phyloP scores from a whole-genome alignment of 2,329 filamentous ascomycete genomes.

The Dendrostoma leiphaemia region DNA sequence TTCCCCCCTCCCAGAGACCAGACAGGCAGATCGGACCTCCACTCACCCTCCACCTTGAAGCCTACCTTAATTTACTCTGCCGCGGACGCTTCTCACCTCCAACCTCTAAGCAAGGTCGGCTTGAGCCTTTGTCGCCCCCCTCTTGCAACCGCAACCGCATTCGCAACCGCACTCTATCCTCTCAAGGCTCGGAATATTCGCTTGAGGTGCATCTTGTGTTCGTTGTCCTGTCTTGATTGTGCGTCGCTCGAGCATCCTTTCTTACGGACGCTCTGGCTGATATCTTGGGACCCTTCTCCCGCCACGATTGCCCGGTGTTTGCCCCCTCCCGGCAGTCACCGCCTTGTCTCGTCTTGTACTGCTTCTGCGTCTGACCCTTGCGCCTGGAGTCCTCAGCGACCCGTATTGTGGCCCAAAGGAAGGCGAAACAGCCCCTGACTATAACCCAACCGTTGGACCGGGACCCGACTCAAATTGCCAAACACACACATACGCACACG shows the following conservation, averaged over 20 bases:
- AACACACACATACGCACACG: no score
- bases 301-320: neutral
- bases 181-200: no score
- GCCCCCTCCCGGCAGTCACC: neutral
- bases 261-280: no score
- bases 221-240: neutral
- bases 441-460: neutral
- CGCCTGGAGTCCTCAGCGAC: neutral
- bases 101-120: neutral
- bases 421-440: conserved; percentile 12
- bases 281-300: neutral
- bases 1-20: neutral
- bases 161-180: no score
- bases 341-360: neutral
- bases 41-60: neutral
- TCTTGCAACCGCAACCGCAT: neutral
- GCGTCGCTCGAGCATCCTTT: neutral
- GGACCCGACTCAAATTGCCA: neutral
- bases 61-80: neutral
- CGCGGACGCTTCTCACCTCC: neutral
- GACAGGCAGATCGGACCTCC: no score
- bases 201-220: neutral
- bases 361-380: neutral
- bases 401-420: conserved; percentile 7
- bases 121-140: no score